Evolutionary conservation across 441 rosid genomes (phyloP).

Genomic region (Brassica hybrid): DNA sequence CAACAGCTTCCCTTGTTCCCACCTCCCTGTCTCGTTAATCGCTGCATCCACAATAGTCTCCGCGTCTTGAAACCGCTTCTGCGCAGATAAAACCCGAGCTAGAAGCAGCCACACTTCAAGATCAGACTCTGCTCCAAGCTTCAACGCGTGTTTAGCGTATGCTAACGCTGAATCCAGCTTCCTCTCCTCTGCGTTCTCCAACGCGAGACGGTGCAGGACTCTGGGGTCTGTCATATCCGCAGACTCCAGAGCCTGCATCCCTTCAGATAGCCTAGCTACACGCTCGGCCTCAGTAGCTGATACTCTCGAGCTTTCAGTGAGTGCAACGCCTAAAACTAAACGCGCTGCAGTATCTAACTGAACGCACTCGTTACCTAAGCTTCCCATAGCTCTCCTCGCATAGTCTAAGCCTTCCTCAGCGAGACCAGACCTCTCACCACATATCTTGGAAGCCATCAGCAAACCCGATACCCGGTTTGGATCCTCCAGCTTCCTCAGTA

Average conservation of each 20-base stretch:
- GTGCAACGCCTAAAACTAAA: neutral
- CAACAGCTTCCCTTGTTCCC: neutral
- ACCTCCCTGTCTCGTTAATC: neutral
- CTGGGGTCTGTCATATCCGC: neutral
- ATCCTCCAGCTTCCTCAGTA: neutral
- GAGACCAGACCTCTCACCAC: neutral
- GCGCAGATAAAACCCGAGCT: neutral
- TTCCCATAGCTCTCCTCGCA: neutral
- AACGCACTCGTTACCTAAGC: neutral
- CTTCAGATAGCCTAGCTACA: neutral
- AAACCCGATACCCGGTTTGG: neutral
- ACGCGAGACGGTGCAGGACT: neutral
- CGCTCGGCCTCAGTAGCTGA: neutral
- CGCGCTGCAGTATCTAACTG: neutral
- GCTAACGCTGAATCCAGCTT: neutral
- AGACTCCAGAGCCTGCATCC: neutral
- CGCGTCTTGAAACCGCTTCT: neutral
- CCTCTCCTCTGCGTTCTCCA: neutral
- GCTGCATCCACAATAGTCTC: neutral
- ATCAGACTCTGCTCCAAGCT: neutral
- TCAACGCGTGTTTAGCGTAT: neutral
- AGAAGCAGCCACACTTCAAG: neutral
- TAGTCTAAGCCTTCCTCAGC: neutral
- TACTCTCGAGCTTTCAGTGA: neutral
- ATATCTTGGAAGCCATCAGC: conserved; percentile 6